Conservation (phyloP, 2,329 filamentous ascomycete species). For the Fusarium pseudograminearum region DNA sequence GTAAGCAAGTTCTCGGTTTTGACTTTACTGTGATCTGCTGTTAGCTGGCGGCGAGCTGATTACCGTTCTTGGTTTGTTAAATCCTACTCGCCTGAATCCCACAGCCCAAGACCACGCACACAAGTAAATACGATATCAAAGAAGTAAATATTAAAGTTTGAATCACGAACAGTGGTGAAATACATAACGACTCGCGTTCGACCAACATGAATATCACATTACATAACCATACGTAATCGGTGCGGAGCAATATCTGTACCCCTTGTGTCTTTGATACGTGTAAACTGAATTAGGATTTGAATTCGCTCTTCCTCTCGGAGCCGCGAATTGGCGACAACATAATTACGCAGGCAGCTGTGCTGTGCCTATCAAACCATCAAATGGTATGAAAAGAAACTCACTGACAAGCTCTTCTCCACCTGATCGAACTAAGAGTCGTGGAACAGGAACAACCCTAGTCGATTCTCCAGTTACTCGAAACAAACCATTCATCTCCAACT, state of each 20-base stretch:
- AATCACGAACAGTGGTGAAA: conserved; percentile 15
- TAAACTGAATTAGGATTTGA: not conserved
- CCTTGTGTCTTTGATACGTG: not conserved
- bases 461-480: conserved; percentile 26
- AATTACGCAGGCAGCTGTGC: not conserved
- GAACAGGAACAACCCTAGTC: not conserved
- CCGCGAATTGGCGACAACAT: conserved; percentile 25
- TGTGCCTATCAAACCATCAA: conserved; percentile 9
- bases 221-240: not conserved
- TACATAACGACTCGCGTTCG: conserved; percentile 16
- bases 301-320: conserved; percentile 10
- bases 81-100: not conserved
- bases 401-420: not conserved
- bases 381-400: not conserved
- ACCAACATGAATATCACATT: not conserved
- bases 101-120: not conserved
- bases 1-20: not conserved
- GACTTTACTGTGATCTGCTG: not conserved
- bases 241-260: conserved; percentile 2
- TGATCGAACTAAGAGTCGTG: not conserved
- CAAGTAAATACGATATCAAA: not conserved
- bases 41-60: conserved; percentile 13
- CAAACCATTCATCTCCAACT: conserved; percentile 19
- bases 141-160: conserved; percentile 13
- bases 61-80: conserved; percentile 5